These are phyloP conservation scores for Aspergillus tamarii DNA, from an alignment of 2,329 filamentous ascomycete genomes.

Conservation along the genomic window DNA sequence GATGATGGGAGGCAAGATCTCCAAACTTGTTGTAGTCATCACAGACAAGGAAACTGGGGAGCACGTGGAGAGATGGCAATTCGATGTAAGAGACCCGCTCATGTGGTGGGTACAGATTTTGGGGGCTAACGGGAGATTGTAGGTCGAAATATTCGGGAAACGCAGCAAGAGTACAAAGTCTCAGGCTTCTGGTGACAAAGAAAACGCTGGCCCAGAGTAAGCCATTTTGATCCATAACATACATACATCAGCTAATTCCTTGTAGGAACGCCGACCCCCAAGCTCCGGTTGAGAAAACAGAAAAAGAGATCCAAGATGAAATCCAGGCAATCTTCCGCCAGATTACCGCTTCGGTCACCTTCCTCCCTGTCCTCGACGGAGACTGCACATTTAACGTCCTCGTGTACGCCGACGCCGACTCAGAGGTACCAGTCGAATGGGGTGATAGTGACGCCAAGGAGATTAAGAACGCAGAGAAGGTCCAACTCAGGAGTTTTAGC, in stretches of 20 bases:
- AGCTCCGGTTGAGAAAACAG: constrained; percentile 71
- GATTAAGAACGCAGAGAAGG: constrained; percentile 90
- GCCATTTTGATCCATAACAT: constrained; percentile 23
- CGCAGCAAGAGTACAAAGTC: constrained; percentile 53
- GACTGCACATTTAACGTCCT: constrained; percentile 99
- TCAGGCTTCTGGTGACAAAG: constrained; percentile 63
- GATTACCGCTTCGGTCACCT: constrained; percentile 96
- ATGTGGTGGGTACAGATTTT: neutral
- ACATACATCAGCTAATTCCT: constrained; percentile 4
- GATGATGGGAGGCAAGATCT: constrained; percentile 97
- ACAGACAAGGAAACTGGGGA: constrained; percentile 97
- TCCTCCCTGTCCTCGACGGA: constrained; percentile 88
- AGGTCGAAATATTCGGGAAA: constrained; percentile 63
- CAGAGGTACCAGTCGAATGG: constrained; percentile 96
- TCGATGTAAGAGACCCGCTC: constrained; percentile 67
- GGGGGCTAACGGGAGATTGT: constrained; percentile 13
- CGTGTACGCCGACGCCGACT: constrained; percentile 95
- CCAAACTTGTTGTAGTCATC: constrained; percentile 93
- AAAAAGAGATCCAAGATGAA: constrained; percentile 90
- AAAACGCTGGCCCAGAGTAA: constrained; percentile 66
- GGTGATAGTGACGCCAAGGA: constrained; percentile 98
- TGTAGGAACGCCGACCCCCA: constrained; percentile 33
- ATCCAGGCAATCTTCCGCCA: constrained; percentile 97
- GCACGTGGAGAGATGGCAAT: constrained; percentile 96
- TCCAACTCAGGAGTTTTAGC: constrained; percentile 93